Conservation (phyloP, 371 early-diverging fungal species). For the Mucor racemosus region DNA sequence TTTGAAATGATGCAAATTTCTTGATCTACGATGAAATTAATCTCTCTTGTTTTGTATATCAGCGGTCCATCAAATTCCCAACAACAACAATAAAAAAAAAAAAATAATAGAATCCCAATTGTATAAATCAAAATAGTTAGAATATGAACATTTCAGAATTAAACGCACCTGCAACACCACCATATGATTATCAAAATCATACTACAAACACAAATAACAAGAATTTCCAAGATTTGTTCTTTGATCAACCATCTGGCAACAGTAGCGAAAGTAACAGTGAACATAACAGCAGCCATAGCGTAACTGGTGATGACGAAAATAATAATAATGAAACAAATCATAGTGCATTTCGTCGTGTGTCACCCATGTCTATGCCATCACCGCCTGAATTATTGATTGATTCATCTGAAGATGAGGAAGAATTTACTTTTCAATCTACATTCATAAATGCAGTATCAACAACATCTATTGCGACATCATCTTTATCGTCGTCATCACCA, state of each 20-base stretch:
- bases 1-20: background rate
- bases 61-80: background rate
- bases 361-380: constrained; percentile 31
- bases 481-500: constrained; percentile 6
- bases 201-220: constrained; percentile 3
- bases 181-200: constrained; percentile 31
- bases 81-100: background rate
- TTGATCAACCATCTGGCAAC: constrained; percentile 8
- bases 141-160: constrained; percentile 31
- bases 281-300: background rate
- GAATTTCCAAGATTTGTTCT: constrained; percentile 9
- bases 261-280: background rate
- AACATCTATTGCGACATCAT: constrained; percentile 6
- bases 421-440: constrained; percentile 2
- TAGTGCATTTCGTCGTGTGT: constrained; percentile 33
- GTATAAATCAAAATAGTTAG: background rate
- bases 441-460: background rate
- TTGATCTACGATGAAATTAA: background rate
- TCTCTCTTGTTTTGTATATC: background rate
- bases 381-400: constrained; percentile 45
- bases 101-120: background rate
- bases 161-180: constrained; percentile 35
- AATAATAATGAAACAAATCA: constrained; percentile 12
- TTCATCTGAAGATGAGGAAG: constrained; percentile 30
- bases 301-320: background rate